phyloP scores from a whole-genome alignment of 352 stramenopile species.

The Phytophthora boehmeriae region DNA sequence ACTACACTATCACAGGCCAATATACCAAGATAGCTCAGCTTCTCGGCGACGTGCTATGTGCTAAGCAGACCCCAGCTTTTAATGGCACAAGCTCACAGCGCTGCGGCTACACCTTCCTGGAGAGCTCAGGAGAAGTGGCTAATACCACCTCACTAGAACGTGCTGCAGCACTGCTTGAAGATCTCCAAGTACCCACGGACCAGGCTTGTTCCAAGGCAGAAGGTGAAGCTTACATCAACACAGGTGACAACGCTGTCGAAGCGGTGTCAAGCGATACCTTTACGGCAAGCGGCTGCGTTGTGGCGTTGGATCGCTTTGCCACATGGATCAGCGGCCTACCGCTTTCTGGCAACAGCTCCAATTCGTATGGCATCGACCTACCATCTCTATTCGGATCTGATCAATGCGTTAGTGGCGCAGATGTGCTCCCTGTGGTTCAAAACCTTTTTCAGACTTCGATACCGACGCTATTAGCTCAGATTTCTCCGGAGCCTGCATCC shows the following conservation, averaged over 20 bases:
- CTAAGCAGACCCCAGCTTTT: constrained; percentile 53
- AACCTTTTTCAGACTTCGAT: constrained; percentile 38
- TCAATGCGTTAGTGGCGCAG: constrained; percentile 46
- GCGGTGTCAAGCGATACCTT: constrained; percentile 21
- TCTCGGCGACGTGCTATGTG: constrained; percentile 55
- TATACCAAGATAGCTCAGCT: constrained; percentile 62
- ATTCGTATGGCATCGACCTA: constrained; percentile 40
- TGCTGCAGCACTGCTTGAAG: constrained; percentile 40
- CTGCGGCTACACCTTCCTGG: constrained; percentile 58
- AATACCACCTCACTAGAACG: constrained; percentile 44
- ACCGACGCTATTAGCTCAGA: constrained; percentile 32
- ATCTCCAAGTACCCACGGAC: constrained; percentile 57
- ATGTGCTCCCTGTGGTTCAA: constrained; percentile 46
- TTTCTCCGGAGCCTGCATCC: constrained; percentile 54
- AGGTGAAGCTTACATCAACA: constrained; percentile 51
- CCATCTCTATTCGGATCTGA: constrained; percentile 44
- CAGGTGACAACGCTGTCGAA: constrained; percentile 33
- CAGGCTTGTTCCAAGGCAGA: constrained; percentile 62
- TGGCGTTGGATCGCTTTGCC: constrained; percentile 51
- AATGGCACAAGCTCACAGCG: constrained; percentile 44
- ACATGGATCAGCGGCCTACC: constrained; percentile 53
- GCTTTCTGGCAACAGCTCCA: constrained; percentile 30
- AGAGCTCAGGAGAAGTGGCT: constrained; percentile 32
- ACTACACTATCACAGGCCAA: constrained; percentile 66
- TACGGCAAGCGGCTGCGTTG: constrained; percentile 51